These are phyloP conservation scores for Nakaseomyces bracarensis DNA, from an alignment of 1,139 yeast genomes.

Conservation along the genomic window DNA sequence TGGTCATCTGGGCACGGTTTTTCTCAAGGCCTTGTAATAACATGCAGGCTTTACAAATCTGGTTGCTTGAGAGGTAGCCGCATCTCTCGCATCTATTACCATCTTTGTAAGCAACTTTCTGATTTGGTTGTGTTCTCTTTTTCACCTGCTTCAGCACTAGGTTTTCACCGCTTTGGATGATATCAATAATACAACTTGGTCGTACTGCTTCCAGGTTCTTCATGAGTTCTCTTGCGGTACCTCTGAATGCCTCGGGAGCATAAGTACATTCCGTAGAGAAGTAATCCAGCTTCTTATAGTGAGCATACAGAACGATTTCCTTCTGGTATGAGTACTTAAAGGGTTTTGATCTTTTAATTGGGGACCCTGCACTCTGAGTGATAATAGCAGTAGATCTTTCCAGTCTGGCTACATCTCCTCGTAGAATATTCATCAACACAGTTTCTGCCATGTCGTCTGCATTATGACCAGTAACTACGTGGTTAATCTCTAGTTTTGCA, in stretches of 20 bases:
- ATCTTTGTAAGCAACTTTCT: constrained; percentile 40
- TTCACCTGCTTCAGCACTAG: constrained; percentile 56
- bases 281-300: constrained; percentile 88
- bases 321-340: constrained; percentile 93
- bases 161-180: constrained; percentile 89
- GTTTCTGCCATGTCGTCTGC: constrained; percentile 99
- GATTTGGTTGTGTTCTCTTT: constrained; percentile 20
- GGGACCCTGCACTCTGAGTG: constrained; percentile 72
- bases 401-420: constrained; percentile 94
- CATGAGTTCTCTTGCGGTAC: constrained; percentile 89
- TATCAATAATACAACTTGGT: constrained; percentile 90
- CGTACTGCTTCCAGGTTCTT: constrained; percentile 84
- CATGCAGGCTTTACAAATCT: constrained; percentile 87
- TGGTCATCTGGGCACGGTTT: constrained; percentile 52
- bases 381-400: constrained; percentile 86
- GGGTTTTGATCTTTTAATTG: constrained; percentile 87
- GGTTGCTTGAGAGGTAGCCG: constrained; percentile 84
- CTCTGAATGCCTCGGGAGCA: constrained; percentile 97
- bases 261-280: constrained; percentile 96
- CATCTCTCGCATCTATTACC: constrained; percentile 80
- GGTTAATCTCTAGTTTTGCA: constrained; percentile 73
- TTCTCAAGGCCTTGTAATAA: constrained; percentile 76
- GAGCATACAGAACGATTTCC: constrained; percentile 95
- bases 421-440: constrained; percentile 80
- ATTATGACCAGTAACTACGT: constrained; percentile 96